These are phyloP conservation scores for Cytospora paraplurivora DNA, from an alignment of 2,329 filamentous ascomycete species.

Conservation along the genomic window DNA sequence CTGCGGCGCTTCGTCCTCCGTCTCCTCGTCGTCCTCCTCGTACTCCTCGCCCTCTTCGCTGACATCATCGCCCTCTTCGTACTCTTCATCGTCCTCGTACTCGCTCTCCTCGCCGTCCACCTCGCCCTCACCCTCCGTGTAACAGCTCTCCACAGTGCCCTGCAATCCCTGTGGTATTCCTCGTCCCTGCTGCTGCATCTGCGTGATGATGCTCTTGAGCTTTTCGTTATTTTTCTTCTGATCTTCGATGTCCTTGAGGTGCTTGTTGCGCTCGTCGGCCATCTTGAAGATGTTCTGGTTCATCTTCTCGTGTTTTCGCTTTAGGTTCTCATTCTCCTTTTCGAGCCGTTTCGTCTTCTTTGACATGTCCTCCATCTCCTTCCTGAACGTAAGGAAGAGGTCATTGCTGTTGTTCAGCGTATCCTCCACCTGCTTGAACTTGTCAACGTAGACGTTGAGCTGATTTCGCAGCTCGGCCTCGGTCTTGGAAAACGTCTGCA, in stretches of 20 bases:
- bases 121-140: slow-evolving; percentile 55
- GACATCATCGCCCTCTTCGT: slow-evolving; percentile 63
- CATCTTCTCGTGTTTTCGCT: slow-evolving; percentile 89
- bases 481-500: slow-evolving; percentile 93
- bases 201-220: slow-evolving; percentile 89
- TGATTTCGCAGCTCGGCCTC: slow-evolving; percentile 92
- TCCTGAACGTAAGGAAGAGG: slow-evolving; percentile 92
- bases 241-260: slow-evolving; percentile 74
- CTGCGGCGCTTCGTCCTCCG: slow-evolving; percentile 40
- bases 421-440: slow-evolving; percentile 99
- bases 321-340: slow-evolving; percentile 91
- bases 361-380: slow-evolving; percentile 99
- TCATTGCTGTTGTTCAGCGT: slow-evolving; percentile 98
- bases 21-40: slow-evolving; percentile 39
- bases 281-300: slow-evolving; percentile 95
- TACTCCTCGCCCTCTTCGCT: slow-evolving; percentile 65
- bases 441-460: slow-evolving; percentile 97
- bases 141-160: slow-evolving; percentile 60
- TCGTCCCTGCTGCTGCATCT: slow-evolving; percentile 93
- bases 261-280: slow-evolving; percentile 86
- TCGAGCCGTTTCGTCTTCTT: slow-evolving; percentile 97
- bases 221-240: slow-evolving; percentile 86
- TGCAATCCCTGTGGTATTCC: slow-evolving; percentile 68
- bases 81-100: slow-evolving; percentile 64
- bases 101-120: slow-evolving; percentile 62